Evolutionary conservation across 257 asterid genomes (phyloP), one percentile per base, ranked within the genome.

Genomic region (Hygrophila difformis): DNA sequence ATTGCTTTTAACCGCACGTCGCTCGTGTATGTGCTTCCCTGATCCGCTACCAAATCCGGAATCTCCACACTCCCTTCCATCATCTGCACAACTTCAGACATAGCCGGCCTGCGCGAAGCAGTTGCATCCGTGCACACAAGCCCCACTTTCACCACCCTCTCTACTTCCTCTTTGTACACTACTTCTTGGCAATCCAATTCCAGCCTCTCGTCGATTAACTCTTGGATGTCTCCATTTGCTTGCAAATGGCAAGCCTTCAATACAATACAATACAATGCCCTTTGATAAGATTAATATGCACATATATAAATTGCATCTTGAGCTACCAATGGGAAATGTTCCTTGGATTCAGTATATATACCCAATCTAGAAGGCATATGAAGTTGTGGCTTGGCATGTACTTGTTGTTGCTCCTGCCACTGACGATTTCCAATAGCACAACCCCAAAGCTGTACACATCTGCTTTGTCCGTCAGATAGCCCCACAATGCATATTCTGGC

Each of bases 401-500:
- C 46, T 43, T 60, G 31, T 63, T 73, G 84, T 84, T 88, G 87
- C 77, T 85, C 68, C 79, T 84, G 64, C 94, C 94, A 39, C 91
- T 84, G 18, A 78, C 73, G 15, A 84, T 63, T 69, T 88, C 97
- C 77, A 81, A 62, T 13, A 79, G 60, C 58, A 88, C 81, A 8
- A 88, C 63, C 21, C 97, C 95, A 34, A 70, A 88, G 81, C 95
- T 88, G 61, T 88, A 88, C 35, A 88, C 95, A 24, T 88, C 95
- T 5, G 77, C 95, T 68, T 88, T 88, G 64, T 81, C 71, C 0
- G 94, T 81, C 59, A 88, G 68, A 60, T 88, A 75, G 38, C 97
- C 95, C 95, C 94, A 84, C 8, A 81, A 60, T n/a, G 94, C 95
- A 40, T 88, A 84, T 65, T 88, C 97, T 1, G 97, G 97, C 39